Evolutionary conservation across 2,329 filamentous ascomycete genomes (phyloP), one percentile per base, ranked within the genome.

Genomic region (Trichoderma pleuroti): DNA sequence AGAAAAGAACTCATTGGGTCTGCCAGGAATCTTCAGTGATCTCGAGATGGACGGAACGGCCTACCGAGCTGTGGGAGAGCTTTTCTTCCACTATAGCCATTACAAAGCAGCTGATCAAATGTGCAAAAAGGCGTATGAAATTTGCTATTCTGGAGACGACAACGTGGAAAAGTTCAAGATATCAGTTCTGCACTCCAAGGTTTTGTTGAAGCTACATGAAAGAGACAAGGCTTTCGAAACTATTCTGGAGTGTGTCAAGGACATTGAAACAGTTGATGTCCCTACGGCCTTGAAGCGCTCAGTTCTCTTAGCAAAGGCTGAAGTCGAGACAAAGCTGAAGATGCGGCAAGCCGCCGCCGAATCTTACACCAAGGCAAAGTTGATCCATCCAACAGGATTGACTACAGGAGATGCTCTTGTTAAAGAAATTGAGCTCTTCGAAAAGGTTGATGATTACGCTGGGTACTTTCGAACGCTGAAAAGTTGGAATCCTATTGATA

Each of bases 401-500:
- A 76, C 74, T 0, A n/a, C 71, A 1, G 76, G 73, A 0, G 69
- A 74, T 28, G 66, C 72, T 3, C 69, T 78, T 1, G 67, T 72
- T 4, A 74, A 73, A 26, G 76, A 78, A 42, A 69, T 78, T 1
- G 34, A 62, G 1, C 39, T 77, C 2, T 73, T 73, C 18, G 26
- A 73, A 1, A 71, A 74, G 1, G 28, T 73, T 8, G 62, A 68
- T 2, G 72, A 75, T 6, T 68, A 71, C 8, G 56, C 42, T 30
- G 30, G 56, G 0, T 74, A 73, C 32, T 73, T 78, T 8, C 66
- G 57, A 0, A 71, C 62, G 1, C 64, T 79, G 0, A 78, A 78
- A 52, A 49, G 34, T 0, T 79, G 76, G 76, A 75, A 46, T 24
- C 72, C 75, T 0, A 36, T 78, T 2, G 76, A 79, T 49, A 73